Evolutionary conservation across 148 eudicot genomes (phyloP).

Genomic region (Vaccinium myrtillus): DNA sequence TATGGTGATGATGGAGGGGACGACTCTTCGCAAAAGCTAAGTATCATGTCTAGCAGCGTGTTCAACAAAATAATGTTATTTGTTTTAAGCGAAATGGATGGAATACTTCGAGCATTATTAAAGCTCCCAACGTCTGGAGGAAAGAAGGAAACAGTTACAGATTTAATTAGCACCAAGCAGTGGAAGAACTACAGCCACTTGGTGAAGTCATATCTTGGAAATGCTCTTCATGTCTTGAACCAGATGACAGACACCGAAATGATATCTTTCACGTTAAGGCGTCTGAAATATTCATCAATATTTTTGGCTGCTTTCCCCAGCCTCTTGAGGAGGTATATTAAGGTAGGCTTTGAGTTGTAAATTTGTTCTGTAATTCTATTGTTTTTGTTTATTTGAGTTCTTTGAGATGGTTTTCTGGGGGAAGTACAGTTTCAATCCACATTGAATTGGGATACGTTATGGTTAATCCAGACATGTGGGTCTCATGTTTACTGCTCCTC

Average conservation of each 20-base stretch:
- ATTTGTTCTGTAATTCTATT: not conserved
- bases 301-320: slow-evolving; percentile 94
- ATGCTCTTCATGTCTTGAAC: slow-evolving; percentile 82
- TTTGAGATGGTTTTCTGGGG: not conserved
- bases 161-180: slow-evolving; percentile 49
- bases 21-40: slow-evolving; percentile 52
- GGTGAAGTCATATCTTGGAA: slow-evolving; percentile 95
- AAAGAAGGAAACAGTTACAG: slow-evolving; percentile 62
- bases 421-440: not conserved
- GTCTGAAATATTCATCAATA: slow-evolving; percentile 66
- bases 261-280: slow-evolving; percentile 73
- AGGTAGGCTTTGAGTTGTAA: slow-evolving; percentile 46
- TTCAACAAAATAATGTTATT: slow-evolving; percentile 84
- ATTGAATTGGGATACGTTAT: not conserved
- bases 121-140: slow-evolving; percentile 82
- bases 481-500: slow-evolving; percentile 1
- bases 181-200: slow-evolving; percentile 84
- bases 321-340: slow-evolving; percentile 81
- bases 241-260: slow-evolving; percentile 91
- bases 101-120: slow-evolving; percentile 65
- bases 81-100: slow-evolving; percentile 83
- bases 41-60: slow-evolving; percentile 78
- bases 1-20: slow-evolving; percentile 81
- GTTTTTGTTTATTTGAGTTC: slow-evolving; percentile 1
- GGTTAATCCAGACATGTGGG: not conserved